Evolutionary conservation across 768 basidiomycete species (phyloP), one percentile per base, ranked within the genome.

Genomic region (Russula sp.): DNA sequence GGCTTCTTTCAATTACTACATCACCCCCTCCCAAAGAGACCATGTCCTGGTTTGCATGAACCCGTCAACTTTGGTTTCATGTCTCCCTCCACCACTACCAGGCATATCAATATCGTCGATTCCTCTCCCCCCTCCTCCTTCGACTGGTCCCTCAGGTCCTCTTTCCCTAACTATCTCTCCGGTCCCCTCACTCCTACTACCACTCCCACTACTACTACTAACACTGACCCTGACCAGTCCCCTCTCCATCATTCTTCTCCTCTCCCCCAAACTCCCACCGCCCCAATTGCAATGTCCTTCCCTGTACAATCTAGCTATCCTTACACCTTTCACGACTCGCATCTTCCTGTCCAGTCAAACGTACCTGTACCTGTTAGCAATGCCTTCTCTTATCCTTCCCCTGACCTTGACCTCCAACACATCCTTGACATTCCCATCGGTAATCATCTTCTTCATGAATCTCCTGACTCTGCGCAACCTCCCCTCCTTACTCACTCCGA

Each of bases 231-330:
- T 4, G 45, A 63, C 37, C 49, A 56, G 6, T 62, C 61, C 14
- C 52, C 55, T 9, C 45, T 56, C 11, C 45, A 55, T 40, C 59
- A 61, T 27, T 42, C 63, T 2, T 37, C 55, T 8, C 9, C 60
- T 31, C 64, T 61, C 11, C 54, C 59, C 10, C 44, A 51, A 1
- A 4, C 32, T 14, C 20, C 59, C 20, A 32, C 4, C 20, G 37
- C 4, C 1, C 52, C 64, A 32, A 55, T 66, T 3, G 37, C 65
- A 39, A 66, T 66, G 56, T 63, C 65, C 20, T 58, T 66, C 61
- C 65, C 65, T 63, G 56, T 65, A 35, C 64, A 65, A 40, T 16
- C 55, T 7, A 48, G 18, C 62, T 64, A 66, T 58, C 62, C 56
- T 58, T 63, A 63, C 52, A 18, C 61, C 39, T 66, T 63, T 63